A percentile compares a stretch with the other conserved stretches of the same genome.
These are phyloP conservation scores for Phytophthora ohioensis DNA, from an alignment of 352 stramenopile genomes.

Conservation along the genomic window DNA sequence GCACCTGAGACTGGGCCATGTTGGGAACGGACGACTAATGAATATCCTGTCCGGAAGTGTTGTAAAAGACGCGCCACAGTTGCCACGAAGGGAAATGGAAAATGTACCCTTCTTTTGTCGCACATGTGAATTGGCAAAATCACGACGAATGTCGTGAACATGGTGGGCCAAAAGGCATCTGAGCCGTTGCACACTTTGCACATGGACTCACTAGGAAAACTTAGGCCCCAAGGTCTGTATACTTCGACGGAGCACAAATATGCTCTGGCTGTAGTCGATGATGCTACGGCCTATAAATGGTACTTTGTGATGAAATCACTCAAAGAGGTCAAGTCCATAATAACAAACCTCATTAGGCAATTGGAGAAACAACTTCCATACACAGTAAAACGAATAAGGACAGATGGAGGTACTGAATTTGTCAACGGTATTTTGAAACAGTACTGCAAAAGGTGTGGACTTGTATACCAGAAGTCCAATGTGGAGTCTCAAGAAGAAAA, in stretches of 20 bases:
- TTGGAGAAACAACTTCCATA: too few relatives aligned
- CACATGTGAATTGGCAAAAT: slow-evolving; percentile 1
- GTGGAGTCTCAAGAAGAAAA: slow-evolving; percentile 7
- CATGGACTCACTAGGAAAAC: neutral
- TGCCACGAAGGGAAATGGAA: neutral
- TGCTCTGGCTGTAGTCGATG: neutral
- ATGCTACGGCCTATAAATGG: too few relatives aligned
- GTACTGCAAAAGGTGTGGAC: neutral
- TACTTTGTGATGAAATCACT: too few relatives aligned
- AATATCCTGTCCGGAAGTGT: too few relatives aligned
- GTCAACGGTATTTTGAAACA: neutral
- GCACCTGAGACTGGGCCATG: too few relatives aligned
- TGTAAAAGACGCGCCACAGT: neutral
- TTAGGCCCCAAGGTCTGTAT: neutral
- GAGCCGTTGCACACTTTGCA: neutral
- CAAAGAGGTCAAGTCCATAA: too few relatives aligned
- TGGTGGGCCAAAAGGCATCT: neutral
- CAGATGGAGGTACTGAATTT: slow-evolving; percentile 19
- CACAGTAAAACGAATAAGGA: neutral
- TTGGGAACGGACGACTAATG: too few relatives aligned
- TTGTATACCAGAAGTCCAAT: slow-evolving; percentile 14
- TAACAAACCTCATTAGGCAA: too few relatives aligned
- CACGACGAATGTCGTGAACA: neutral
- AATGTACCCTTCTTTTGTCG: neutral
- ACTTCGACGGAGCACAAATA: neutral